phyloP scores from a whole-genome alignment of 192 early-diverging fungal species.

The Lobosporangium transversale region DNA sequence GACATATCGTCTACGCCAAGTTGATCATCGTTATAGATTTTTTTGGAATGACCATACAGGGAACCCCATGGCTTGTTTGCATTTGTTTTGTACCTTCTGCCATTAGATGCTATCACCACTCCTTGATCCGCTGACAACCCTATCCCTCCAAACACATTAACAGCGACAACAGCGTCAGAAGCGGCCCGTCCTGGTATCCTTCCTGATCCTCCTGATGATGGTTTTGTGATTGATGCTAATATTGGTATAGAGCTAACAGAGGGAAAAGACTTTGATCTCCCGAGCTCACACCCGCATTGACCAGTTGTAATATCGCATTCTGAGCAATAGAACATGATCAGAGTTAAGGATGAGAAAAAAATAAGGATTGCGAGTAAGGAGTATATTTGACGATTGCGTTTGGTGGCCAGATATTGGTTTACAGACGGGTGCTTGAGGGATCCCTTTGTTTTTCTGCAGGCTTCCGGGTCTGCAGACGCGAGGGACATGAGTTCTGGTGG shows the following conservation, averaged over 20 bases:
- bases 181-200: neutral
- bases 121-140: conserved; percentile 7
- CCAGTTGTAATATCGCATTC: conserved; percentile 45
- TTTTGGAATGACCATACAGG: neutral
- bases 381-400: conserved; percentile 24
- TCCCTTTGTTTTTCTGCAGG: conserved; percentile 5
- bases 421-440: conserved; percentile 47
- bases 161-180: too few relatives aligned
- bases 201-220: neutral
- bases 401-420: conserved; percentile 28
- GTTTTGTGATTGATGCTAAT: neutral
- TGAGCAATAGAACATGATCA: conserved; percentile 27
- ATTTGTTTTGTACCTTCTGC: conserved; percentile 4
- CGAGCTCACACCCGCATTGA: too few relatives aligned
- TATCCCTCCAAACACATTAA: conserved; percentile 9
- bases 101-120: neutral
- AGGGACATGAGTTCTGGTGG: neutral
- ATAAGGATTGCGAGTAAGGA: conserved; percentile 18
- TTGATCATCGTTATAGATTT: conserved; percentile 4
- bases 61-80: conserved; percentile 2
- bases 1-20: too few relatives aligned
- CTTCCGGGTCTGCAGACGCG: neutral
- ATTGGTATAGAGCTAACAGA: neutral
- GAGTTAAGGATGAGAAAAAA: conserved; percentile 30
- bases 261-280: too few relatives aligned